A percentile compares a stretch with the other conserved stretches of the same genome.
Conservation (phyloP, 1,284 basidiomycete species). For the Puccinia coronata region DNA sequence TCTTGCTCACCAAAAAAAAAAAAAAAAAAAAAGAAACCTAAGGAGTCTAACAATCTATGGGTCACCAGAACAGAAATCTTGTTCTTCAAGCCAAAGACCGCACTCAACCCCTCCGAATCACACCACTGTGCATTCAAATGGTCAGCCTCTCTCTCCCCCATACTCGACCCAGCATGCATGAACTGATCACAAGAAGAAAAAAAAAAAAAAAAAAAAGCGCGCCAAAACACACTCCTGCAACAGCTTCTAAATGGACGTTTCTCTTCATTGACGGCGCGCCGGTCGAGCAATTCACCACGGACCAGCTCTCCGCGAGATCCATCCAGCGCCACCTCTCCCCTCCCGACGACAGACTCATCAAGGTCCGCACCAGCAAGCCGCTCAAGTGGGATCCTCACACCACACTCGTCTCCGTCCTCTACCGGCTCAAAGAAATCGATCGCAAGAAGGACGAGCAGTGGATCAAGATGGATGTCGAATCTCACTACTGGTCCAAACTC, state of each 20-base stretch:
- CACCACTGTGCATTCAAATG: conserved; percentile 20
- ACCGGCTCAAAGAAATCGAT: conserved; percentile 9
- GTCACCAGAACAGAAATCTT: conserved; percentile 40
- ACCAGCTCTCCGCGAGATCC: conserved; percentile 22
- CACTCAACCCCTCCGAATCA: conserved; percentile 7
- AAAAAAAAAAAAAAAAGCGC: neutral
- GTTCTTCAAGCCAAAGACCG: conserved; percentile 38
- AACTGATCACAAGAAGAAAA: conserved; percentile 6
- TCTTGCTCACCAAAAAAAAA: no score
- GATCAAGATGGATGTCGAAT: conserved; percentile 31
- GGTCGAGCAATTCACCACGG: neutral
- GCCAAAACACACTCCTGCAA: conserved; percentile 1
- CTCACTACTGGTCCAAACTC: conserved; percentile 26
- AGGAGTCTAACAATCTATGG: neutral
- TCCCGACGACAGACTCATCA: conserved; percentile 54
- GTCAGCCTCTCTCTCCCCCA: neutral
- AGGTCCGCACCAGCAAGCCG: neutral
- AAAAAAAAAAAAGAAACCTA: neutral
- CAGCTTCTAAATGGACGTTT: conserved; percentile 34
- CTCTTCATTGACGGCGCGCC: conserved; percentile 28
- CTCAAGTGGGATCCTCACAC: conserved; percentile 29
- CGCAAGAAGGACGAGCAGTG: conserved; percentile 14
- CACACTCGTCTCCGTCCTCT: conserved; percentile 22
- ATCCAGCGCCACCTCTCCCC: conserved; percentile 37
- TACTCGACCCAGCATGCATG: no score